Conservation (phyloP, 2,329 filamentous ascomycete genomes). For the Coniochaeta pulveracea region DNA sequence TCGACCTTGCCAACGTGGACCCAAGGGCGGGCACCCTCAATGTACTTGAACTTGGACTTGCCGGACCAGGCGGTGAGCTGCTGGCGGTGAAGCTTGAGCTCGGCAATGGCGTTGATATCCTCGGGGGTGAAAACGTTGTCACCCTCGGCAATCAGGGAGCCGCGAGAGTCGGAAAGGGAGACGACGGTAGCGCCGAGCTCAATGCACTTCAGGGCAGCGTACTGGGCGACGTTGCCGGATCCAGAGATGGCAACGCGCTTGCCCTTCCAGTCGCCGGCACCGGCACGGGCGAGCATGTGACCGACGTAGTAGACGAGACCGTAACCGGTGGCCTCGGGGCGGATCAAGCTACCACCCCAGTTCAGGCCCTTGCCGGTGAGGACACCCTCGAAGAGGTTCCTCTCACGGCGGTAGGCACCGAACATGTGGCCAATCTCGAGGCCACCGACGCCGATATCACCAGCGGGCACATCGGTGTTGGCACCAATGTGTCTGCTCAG, state of each 20-base stretch:
- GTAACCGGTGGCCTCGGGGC: slow-evolving; percentile 93
- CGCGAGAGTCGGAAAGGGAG: slow-evolving; percentile 88
- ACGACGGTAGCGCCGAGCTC: slow-evolving; percentile 90
- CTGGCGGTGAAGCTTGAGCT: slow-evolving; percentile 79
- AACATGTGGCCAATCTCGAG: slow-evolving; percentile 94
- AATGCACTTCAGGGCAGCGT: slow-evolving; percentile 90
- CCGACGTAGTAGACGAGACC: slow-evolving; percentile 94
- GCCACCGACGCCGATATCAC: slow-evolving; percentile 88
- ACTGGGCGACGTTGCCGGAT: slow-evolving; percentile 96
- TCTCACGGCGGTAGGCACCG: slow-evolving; percentile 79
- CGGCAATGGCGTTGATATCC: slow-evolving; percentile 67
- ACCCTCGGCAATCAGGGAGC: slow-evolving; percentile 63
- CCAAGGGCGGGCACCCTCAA: slow-evolving; percentile 84
- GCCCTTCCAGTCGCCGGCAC: slow-evolving; percentile 74
- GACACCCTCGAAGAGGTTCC: slow-evolving; percentile 90
- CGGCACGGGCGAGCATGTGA: slow-evolving; percentile 90
- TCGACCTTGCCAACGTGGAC: slow-evolving; percentile 81
- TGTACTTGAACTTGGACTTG: slow-evolving; percentile 62
- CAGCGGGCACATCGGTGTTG: slow-evolving; percentile 90
- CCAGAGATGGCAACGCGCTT: slow-evolving; percentile 95
- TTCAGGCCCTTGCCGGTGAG: slow-evolving; percentile 88
- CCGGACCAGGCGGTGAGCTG: slow-evolving; percentile 62
- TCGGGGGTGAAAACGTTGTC: slow-evolving; percentile 66
- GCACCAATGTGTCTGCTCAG: slow-evolving; percentile 92
- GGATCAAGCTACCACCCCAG: slow-evolving; percentile 91